Conservation (phyloP, 2,329 filamentous ascomycete genomes). For the Elsinoe arachidis region DNA sequence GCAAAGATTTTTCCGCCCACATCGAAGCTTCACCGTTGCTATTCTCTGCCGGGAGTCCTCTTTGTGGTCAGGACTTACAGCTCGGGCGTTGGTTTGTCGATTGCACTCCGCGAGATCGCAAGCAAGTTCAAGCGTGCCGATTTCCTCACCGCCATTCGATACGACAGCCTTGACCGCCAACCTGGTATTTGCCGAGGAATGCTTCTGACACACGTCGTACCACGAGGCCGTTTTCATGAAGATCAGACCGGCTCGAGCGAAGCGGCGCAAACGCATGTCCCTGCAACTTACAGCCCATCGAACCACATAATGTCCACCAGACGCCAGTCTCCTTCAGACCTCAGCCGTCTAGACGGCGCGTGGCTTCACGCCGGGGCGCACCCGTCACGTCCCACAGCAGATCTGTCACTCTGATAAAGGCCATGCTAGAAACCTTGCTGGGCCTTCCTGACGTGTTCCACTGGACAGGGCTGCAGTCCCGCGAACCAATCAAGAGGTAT, state of each 20-base stretch:
- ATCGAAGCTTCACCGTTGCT: constrained; percentile 10
- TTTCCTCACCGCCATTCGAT: constrained; percentile 2
- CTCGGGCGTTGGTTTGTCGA: neutral
- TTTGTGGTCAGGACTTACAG: neutral
- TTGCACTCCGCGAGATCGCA: neutral
- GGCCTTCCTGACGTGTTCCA: constrained; percentile 10
- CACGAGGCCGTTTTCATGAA: neutral
- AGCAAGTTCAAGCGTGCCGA: neutral
- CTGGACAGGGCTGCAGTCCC: constrained; percentile 3
- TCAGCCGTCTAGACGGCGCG: neutral
- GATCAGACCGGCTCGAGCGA: constrained; percentile 5
- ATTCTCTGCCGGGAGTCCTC: neutral
- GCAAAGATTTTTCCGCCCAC: constrained; percentile 3
- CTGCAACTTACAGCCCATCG: too few species aligned
- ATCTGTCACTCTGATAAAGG: constrained; percentile 7
- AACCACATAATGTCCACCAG: too few species aligned
- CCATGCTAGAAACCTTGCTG: neutral
- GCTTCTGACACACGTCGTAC: neutral
- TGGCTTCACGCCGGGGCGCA: neutral
- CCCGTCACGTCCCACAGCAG: neutral
- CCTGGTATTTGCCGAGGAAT: constrained; percentile 8
- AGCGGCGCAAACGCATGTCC: neutral
- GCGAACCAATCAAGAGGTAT: constrained; percentile 10
- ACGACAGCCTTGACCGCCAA: constrained; percentile 6
- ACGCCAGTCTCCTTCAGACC: neutral